Evolutionary conservation across 352 stramenopile species (phyloP), one percentile per base, ranked within the genome.

Genomic region (Phytopythium litorale): DNA sequence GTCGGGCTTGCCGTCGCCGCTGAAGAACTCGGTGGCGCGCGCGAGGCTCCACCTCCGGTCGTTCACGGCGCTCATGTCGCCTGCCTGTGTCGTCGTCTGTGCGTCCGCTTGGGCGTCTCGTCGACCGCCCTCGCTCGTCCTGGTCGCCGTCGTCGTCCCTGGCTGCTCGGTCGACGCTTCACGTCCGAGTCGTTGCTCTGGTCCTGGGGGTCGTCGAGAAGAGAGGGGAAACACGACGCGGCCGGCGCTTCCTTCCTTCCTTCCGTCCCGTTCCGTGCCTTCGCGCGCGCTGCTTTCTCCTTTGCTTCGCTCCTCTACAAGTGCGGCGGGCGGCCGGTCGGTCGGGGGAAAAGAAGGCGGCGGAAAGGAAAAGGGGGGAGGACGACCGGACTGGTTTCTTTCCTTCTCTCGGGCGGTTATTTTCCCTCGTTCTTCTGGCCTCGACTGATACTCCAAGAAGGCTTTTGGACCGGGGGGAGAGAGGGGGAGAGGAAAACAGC

Each of bases 21-120:
- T 89, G 67, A 95, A 95, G 76, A 95, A 95, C 73, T 95, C 86
- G 52, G 84, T 92, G 30, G 86, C 86, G 57, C 86, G 86, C 58
- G 85, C 84, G 55, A 95, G 81, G 68, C 86, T 95, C 86, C 86
- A 95, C 65, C 86, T 81, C 28, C 81, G 80, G 62, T 91, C 84
- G 30, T 75, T 81, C 55, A 78, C 81, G 46, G 66, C 70, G 65
- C 74, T 88, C 79, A 88, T 87, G 38, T 19, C 21, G 21, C 62
- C n/a, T 45, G 16, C 15, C 19, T 21, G 16, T 30, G 16, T 55
- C 38, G 58, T 21, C 15, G 33, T 15, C 3, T 16, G 28, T 42
- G 30, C 12, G 33, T 30, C 12, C 40, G 37, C 46, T 6, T 13
- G 0, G 19, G 25, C 30, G 12, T 30, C 16, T 40, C 45, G 30